Base-by-base conservation (phyloP, 805 yeast genomes). In the Starmerella vaccinii region DNA sequence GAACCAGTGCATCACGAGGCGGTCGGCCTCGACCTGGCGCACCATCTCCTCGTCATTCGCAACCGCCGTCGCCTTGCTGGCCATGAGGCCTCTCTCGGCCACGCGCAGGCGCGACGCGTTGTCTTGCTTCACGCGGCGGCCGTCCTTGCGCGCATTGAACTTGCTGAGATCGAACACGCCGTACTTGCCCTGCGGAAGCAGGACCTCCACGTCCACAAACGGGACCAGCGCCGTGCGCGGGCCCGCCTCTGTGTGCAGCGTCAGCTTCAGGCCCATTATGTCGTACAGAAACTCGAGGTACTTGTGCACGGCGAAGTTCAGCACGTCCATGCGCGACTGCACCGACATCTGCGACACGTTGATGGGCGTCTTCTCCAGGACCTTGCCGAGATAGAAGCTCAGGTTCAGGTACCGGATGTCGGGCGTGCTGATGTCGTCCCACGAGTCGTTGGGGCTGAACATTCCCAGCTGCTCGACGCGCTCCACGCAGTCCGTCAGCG, bases 381-480 rank as follows among this genome's bases (percentile, higher is more conserved):
- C 50, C 26, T 57, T 56, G 7, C 78, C 94, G 33, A 83, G 59
- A 57, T 79, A 75, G 62, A 72, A 87, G 53, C 80, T 80, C 1
- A 82, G 61, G 4, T 76, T 68, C 18, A 85, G 62, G 56, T 76
- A 84, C 50, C 77, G 78, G 18, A 88, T 62, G 40, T 84, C 78
- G 5, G 68, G 63, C 0, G 94, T 82, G 35, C 75, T 70, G 10
- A 88, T 60, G 58, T 88, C 97, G 0, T 79, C 84, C 2, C 84
- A 51, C 0, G 72, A 61, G 62, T 88, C 96, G 63, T 86, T 86
- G 12, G 68, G 66, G 58, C 90, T 82, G 67, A 84, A 87, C 22
- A 87, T 63, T 2, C 78, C 71, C 16, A 80, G 65, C n/a, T 68
- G 66, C 12, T 71, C 67, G 0, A 81, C 70, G 12, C 46, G 40